Conservation (phyloP, 2,329 filamentous ascomycete genomes). For the Dothiorella sarmentorum region DNA sequence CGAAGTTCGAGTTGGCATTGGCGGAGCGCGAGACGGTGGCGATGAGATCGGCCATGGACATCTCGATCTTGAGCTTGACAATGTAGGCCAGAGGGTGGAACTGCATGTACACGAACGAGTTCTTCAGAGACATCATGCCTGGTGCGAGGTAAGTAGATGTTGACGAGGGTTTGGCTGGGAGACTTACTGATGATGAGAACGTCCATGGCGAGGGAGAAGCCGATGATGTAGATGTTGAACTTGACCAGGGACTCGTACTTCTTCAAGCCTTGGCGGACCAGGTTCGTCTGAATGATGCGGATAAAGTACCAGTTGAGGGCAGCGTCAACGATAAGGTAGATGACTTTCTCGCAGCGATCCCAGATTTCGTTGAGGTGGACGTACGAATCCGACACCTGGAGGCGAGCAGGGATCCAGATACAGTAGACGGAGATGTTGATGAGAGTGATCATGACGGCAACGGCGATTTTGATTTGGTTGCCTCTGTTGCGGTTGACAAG, state of each 20-base stretch:
- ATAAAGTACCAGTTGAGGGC: slow-evolving; percentile 30
- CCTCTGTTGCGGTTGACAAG: neutral
- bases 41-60: slow-evolving; percentile 44
- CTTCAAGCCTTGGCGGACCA: slow-evolving; percentile 27
- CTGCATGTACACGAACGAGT: slow-evolving; percentile 29
- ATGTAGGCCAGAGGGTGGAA: slow-evolving; percentile 44
- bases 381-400: slow-evolving; percentile 26
- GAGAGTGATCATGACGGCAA: slow-evolving; percentile 21
- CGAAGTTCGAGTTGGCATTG: neutral
- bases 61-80: slow-evolving; percentile 45
- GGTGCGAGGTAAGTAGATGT: neutral
- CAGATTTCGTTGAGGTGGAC: slow-evolving; percentile 23
- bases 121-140: slow-evolving; percentile 18
- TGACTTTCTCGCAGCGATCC: slow-evolving; percentile 25
- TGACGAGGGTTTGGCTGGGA: neutral
- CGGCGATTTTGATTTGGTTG: neutral
- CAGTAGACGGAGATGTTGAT: slow-evolving; percentile 32
- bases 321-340: slow-evolving; percentile 27
- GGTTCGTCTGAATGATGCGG: slow-evolving; percentile 25
- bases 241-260: slow-evolving; percentile 29
- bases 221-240: slow-evolving; percentile 29
- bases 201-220: slow-evolving; percentile 29
- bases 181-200: slow-evolving; percentile 19
- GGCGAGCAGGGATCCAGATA: slow-evolving; percentile 29
- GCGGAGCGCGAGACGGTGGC: slow-evolving; percentile 20